Conservation (phyloP, 176 grass and related monocot species). For the Calamus simplicifolius region DNA sequence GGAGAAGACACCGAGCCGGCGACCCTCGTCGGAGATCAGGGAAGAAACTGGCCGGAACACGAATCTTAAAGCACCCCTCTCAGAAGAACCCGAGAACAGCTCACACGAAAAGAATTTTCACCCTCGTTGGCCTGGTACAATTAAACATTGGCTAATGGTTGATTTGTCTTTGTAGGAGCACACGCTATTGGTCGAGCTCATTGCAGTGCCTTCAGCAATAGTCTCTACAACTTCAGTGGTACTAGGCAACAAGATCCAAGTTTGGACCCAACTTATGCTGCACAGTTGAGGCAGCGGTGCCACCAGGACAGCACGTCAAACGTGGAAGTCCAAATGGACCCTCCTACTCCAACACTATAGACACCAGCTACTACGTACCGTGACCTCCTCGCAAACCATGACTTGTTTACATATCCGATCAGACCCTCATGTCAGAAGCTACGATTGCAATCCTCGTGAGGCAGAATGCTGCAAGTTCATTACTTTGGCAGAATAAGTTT, state of each 20-base stretch:
- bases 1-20: too few relatives aligned
- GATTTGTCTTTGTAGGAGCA: too few relatives aligned
- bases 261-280: constrained; percentile 53
- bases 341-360: constrained; percentile 26
- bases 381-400: constrained; percentile 27
- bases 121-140: too few relatives aligned
- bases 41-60: too few relatives aligned
- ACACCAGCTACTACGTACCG: constrained; percentile 37
- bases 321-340: constrained; percentile 35
- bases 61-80: too few relatives aligned
- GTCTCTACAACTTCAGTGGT: constrained; percentile 29
- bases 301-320: constrained; percentile 19
- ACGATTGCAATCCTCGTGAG: constrained; percentile 33
- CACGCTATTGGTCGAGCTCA: constrained; percentile 29
- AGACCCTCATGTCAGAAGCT: constrained; percentile 28
- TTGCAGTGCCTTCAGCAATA: constrained; percentile 66
- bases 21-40: too few relatives aligned
- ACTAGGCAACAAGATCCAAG: constrained; percentile 44
- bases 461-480: constrained; percentile 34
- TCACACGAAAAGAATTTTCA: too few relatives aligned
- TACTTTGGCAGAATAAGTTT: constrained; percentile 37
- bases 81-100: too few relatives aligned
- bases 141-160: too few relatives aligned
- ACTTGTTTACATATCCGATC: constrained; percentile 57
- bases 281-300: constrained; percentile 52